These are phyloP conservation scores for Malus fusca DNA, from an alignment of 306 rosid species.

Conservation along the genomic window DNA sequence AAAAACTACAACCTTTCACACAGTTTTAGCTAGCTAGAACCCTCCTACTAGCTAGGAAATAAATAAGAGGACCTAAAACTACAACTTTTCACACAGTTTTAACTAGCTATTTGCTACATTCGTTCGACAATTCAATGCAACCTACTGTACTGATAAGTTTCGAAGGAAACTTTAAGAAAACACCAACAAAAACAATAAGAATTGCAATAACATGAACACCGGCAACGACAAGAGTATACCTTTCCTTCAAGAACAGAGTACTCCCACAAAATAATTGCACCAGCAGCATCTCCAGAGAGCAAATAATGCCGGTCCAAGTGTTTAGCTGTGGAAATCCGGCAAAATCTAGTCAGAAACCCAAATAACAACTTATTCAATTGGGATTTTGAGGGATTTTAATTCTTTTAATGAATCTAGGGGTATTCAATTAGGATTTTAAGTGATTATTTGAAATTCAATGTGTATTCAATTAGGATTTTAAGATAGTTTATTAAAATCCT, in stretches of 20 bases:
- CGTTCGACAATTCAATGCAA: not conserved
- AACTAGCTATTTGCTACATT: not conserved
- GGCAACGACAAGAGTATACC: conserved; percentile 30
- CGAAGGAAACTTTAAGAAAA: not conserved
- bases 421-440: too few species aligned
- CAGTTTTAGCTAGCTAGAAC: not conserved
- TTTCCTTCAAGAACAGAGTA: conserved; percentile 47
- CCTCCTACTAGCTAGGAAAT: not conserved
- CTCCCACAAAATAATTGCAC: conserved; percentile 76
- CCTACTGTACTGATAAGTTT: not conserved
- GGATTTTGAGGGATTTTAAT: too few species aligned
- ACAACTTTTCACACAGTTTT: not conserved
- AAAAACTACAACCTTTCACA: not conserved
- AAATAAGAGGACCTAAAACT: not conserved
- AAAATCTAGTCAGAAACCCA: not conserved
- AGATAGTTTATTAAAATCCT: too few species aligned
- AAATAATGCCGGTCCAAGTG: conserved; percentile 62
- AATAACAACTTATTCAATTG: not conserved
- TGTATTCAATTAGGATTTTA: too few species aligned
- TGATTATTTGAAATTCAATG: too few species aligned
- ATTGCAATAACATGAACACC: not conserved
- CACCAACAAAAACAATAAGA: not conserved
- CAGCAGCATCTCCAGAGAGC: conserved; percentile 84
- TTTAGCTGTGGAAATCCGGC: conserved; percentile 42
- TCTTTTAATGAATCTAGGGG: too few species aligned